Evolutionary conservation across 805 yeast species (phyloP).

Genomic region (Candida namnaoensis): DNA sequence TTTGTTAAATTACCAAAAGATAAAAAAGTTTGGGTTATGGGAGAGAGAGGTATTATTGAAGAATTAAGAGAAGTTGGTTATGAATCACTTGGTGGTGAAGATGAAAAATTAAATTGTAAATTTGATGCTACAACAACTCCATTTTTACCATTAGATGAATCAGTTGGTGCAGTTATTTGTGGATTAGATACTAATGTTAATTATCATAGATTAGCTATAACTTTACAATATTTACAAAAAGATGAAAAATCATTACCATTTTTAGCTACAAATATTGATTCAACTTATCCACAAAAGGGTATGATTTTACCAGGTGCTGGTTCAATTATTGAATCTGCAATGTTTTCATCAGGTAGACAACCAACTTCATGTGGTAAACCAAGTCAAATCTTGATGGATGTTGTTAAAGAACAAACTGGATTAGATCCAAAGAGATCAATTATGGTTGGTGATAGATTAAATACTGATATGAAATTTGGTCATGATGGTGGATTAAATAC

Average conservation of each 20-base stretch:
- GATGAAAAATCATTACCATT: constrained; percentile 38
- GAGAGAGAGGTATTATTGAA: constrained; percentile 78
- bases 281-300: constrained; percentile 89
- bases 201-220: constrained; percentile 72
- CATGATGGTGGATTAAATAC: constrained; percentile 81
- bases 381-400: constrained; percentile 79
- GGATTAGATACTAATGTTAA: constrained; percentile 76
- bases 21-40: constrained; percentile 82
- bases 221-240: constrained; percentile 70
- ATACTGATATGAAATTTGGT: constrained; percentile 94
- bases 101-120: constrained; percentile 43
- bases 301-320: constrained; percentile 92
- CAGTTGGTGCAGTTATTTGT: constrained; percentile 82
- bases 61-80: constrained; percentile 76
- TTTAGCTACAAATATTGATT: constrained; percentile 90
- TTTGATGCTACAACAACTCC: constrained; percentile 51
- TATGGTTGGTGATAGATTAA: constrained; percentile 93
- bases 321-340: constrained; percentile 70
- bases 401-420: constrained; percentile 56
- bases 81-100: constrained; percentile 75
- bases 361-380: constrained; percentile 96
- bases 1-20: constrained; percentile 66
- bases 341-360: constrained; percentile 66
- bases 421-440: constrained; percentile 54
- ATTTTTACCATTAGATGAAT: constrained; percentile 51